These are phyloP conservation scores for Strobilomyces confusus DNA, from an alignment of 768 basidiomycete genomes.

Conservation along the genomic window DNA sequence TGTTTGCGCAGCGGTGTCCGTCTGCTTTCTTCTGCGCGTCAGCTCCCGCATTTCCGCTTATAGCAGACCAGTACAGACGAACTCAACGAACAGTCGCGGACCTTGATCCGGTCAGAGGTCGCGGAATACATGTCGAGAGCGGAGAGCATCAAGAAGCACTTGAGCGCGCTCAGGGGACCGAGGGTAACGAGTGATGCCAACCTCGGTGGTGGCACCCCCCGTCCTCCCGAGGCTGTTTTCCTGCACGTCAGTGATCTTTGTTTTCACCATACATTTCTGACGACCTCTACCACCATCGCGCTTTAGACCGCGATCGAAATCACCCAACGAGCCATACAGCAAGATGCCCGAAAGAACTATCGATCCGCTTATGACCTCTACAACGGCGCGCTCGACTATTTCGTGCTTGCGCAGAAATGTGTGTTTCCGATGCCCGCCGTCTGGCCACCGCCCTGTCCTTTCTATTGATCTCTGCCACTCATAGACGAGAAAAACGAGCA, in stretches of 20 bases:
- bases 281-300: neutral
- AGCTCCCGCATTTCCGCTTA: neutral
- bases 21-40: neutral
- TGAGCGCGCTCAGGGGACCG: constrained; percentile 29
- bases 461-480: neutral
- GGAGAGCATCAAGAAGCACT: constrained; percentile 82
- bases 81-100: constrained; percentile 87
- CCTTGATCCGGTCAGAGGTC: constrained; percentile 80
- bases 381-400: constrained; percentile 92
- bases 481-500: constrained; percentile 84
- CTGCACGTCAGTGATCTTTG: constrained; percentile 8
- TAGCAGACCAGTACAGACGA: constrained; percentile 40
- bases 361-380: constrained; percentile 88
- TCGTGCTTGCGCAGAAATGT: constrained; percentile 95
- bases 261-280: neutral
- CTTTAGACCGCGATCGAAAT: constrained; percentile 74
- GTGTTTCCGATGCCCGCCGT: constrained; percentile 1
- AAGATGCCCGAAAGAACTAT: constrained; percentile 88
- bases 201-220: constrained; percentile 1
- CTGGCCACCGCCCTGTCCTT: neutral
- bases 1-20: constrained; percentile 89
- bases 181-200: neutral
- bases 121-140: constrained; percentile 86
- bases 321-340: constrained; percentile 84
- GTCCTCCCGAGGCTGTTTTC: constrained; percentile 16